Evolutionary conservation across 1,139 yeast genomes (phyloP), one percentile per base, ranked within the genome.

Genomic region (Yamadazyma blattariae): DNA sequence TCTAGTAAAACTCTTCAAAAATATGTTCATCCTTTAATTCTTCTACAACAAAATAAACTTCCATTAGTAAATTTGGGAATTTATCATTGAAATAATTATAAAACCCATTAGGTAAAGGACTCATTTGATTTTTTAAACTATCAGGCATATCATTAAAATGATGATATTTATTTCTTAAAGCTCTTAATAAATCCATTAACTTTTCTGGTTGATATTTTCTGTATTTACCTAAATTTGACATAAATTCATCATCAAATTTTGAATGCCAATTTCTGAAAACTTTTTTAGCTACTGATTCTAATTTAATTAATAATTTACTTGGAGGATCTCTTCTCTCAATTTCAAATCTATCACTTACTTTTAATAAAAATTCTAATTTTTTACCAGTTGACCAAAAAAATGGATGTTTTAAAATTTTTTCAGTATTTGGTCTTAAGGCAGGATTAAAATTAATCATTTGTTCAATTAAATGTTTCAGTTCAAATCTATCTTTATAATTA

Each of bases 271-370:
- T 84, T 9, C 74, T 69, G 23, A 76, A 77, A 22, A 89, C 78
- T 5, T 55, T 54, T 0, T 49, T 41, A 0, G 92, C 78, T 18
- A 66, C 61, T 2, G 57, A 52, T 52, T 92, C 97, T 14, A 92
- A 64, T 39, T 67, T 61, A 17, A 71, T 50, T 21, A 92, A 61
- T 21, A 87, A 57, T 1, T 67, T 75, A 43, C 90, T 81, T 10
- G 95, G 92, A 12, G 96, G 96, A 43, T 88, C 97, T 39, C 96
- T 71, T 46, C 78, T 74, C 52, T 90, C 97, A 34, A 84, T 67
- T 52, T 92, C 98, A 56, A 89, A 85, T 40, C 97, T 66, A 55
- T 92, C 99, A 45, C 96, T 87, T 2, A 87, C 92, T 49, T 83
- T 84, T 38, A 90, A 66, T 37, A 92, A 62, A 52, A 92, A 90